Evolutionary conservation across 2,329 filamentous ascomycete genomes (phyloP), one percentile per base, ranked within the genome.

Genomic region (Coleophoma crateriformis): DNA sequence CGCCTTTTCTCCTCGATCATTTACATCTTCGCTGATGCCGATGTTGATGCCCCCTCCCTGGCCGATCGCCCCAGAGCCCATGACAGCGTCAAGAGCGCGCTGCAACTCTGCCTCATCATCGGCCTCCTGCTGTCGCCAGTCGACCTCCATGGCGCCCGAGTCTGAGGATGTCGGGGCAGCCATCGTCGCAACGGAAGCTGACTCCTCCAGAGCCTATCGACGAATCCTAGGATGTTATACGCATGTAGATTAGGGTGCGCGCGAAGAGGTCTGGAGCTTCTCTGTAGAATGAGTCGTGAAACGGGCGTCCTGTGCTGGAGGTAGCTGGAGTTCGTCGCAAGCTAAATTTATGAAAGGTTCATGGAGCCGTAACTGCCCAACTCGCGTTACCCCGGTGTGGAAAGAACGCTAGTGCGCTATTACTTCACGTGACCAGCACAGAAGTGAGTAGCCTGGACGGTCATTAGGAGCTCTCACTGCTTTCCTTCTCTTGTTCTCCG

Each of bases 1-100:
- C 48, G 90, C 92, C 68, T 99, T 99, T 66, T 90, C 87, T 7
- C 76, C 74, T 56, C 82, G 75, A 56, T 84, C 82, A 55, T n/a
- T 27, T 22, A 44, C 11, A 11, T 27, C 41, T 32, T 44, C 41
- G 17, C n/a, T n/a, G 11, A 44, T 32, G 22, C 15, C 13, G 35
- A 38, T 14, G 13, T 38, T 14, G 6, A 38, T 14, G 15, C 35
- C 35, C 4, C 14, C 35, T n/a, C 35, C 35, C 13, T 38, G 13
- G 13, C 14, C 35, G 12, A 38, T 38, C 35, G 35, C 35, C 27
- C 27, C 27, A 27, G 27, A 41, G 17, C 22, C 15, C 39, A 22
- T 41, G 39, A 20, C 39, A 13, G 19, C 39, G 6, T 41, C 15
- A 32, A 14, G 13, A 6, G 32, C 13, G 12, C 19, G 20, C 19